A percentile compares a stretch with the other conserved stretches of the same genome.
phyloP scores from a whole-genome alignment of 179 eudicot species.

The Corrigiola litoralis region DNA sequence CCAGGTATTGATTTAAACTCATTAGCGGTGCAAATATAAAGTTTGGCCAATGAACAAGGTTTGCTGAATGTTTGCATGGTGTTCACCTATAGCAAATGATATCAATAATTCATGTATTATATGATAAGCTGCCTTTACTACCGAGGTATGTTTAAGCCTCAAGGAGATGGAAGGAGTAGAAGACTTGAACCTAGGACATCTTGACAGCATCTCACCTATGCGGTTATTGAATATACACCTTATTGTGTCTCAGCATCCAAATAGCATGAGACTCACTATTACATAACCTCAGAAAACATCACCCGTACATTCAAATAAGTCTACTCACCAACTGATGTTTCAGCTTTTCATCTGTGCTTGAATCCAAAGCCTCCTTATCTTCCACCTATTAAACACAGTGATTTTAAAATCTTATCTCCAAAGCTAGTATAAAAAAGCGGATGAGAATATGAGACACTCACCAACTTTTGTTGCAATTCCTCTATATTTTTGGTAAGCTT shows the following conservation, averaged over 20 bases:
- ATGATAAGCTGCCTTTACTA: background rate
- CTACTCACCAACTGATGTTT: slow-evolving; percentile 22
- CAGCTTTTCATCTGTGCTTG: slow-evolving; percentile 14
- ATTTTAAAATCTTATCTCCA: background rate
- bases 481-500: slow-evolving; percentile 68
- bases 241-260: background rate
- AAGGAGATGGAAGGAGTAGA: background rate
- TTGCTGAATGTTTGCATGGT: too few species aligned
- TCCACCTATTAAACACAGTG: slow-evolving; percentile 30
- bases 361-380: slow-evolving; percentile 30
- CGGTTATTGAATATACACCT: background rate
- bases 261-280: background rate
- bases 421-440: slow-evolving; percentile 2
- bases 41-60: background rate
- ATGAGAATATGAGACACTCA: slow-evolving; percentile 30
- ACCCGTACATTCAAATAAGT: background rate
- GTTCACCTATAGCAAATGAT: too few species aligned
- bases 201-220: background rate
- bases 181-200: background rate
- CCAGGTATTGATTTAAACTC: background rate
- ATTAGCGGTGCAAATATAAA: background rate
- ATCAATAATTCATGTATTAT: background rate
- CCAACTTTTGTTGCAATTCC: slow-evolving; percentile 42
- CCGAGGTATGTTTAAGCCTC: background rate
- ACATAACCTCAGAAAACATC: background rate